These are phyloP conservation scores for Candida montana DNA, from an alignment of 805 yeast genomes.

Conservation along the genomic window DNA sequence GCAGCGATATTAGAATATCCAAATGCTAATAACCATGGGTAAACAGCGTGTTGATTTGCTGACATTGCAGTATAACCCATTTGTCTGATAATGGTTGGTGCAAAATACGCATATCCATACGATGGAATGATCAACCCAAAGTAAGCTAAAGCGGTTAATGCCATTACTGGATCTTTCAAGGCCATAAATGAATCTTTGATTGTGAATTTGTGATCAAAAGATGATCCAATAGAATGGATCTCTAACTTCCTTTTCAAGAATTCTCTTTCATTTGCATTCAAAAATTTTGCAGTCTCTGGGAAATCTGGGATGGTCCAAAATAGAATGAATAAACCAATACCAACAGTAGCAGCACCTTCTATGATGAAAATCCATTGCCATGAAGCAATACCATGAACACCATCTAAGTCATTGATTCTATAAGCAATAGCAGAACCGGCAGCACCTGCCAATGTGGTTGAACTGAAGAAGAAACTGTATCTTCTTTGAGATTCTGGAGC, in stretches of 20 bases:
- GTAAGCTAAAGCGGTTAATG: constrained; percentile 30
- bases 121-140: constrained; percentile 36
- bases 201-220: constrained; percentile 29
- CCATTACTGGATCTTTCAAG: constrained; percentile 53
- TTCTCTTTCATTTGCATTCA: constrained; percentile 34
- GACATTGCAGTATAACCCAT: constrained; percentile 55
- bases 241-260: constrained; percentile 33
- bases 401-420: constrained; percentile 38
- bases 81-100: constrained; percentile 34
- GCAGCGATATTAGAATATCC: constrained; percentile 61
- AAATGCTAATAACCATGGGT: constrained; percentile 79
- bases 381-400: constrained; percentile 39
- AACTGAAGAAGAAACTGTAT: constrained; percentile 43
- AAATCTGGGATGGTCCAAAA: constrained; percentile 39
- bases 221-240: constrained; percentile 33
- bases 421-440: constrained; percentile 50
- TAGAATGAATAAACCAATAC: constrained; percentile 31
- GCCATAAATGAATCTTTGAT: constrained; percentile 34
- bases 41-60: constrained; percentile 78
- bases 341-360: constrained; percentile 42
- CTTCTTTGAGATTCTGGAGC: constrained; percentile 44
- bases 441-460: constrained; percentile 50
- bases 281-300: constrained; percentile 36
- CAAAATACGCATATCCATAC: constrained; percentile 41
- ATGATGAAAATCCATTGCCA: constrained; percentile 50